A percentile compares a stretch with the other conserved stretches of the same genome.
Conservation (phyloP, 2,329 filamentous ascomycete species). For the Epichloe scottii region DNA sequence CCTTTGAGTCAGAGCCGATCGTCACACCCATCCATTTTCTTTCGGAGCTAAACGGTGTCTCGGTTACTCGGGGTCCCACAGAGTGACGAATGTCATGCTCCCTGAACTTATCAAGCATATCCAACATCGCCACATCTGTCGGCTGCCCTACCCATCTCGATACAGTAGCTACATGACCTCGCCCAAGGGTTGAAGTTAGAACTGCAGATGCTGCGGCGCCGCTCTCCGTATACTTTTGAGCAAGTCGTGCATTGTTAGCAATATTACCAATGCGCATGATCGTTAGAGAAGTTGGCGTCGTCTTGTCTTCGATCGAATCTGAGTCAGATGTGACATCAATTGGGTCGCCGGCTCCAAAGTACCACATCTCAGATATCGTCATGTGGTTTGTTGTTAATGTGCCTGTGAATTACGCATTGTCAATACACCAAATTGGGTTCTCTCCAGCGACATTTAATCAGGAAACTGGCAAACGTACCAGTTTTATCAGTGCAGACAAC, state of each 20-base stretch:
- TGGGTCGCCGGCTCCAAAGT: conserved; percentile 55
- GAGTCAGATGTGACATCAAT: conserved; percentile 43
- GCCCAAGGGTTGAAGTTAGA: conserved; percentile 67
- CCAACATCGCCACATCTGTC: conserved; percentile 93
- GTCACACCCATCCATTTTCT: conserved; percentile 99
- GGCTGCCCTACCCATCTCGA: conserved; percentile 95
- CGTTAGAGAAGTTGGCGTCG: conserved; percentile 62
- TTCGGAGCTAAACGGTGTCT: conserved; percentile 93
- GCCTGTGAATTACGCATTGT: conserved; percentile 29
- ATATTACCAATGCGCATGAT: conserved; percentile 90
- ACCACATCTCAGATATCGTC: conserved; percentile 95
- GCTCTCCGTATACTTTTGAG: conserved; percentile 57
- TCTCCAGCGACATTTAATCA: background rate
- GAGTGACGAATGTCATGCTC: conserved; percentile 85
- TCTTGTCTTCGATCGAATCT: conserved; percentile 40
- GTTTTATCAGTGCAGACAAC: conserved; percentile 99
- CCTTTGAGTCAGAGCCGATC: conserved; percentile 48
- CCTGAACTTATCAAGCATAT: conserved; percentile 79
- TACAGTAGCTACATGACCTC: conserved; percentile 46
- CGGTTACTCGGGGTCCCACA: conserved; percentile 67
- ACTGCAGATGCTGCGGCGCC: conserved; percentile 60
- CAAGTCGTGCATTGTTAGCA: conserved; percentile 82
- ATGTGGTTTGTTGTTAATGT: conserved; percentile 97
- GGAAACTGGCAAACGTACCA: conserved; percentile 30
- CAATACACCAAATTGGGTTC: background rate